These are phyloP conservation scores for Ustilago vetiveriae DNA, from an alignment of 1,284 basidiomycete species.

Conservation along the genomic window DNA sequence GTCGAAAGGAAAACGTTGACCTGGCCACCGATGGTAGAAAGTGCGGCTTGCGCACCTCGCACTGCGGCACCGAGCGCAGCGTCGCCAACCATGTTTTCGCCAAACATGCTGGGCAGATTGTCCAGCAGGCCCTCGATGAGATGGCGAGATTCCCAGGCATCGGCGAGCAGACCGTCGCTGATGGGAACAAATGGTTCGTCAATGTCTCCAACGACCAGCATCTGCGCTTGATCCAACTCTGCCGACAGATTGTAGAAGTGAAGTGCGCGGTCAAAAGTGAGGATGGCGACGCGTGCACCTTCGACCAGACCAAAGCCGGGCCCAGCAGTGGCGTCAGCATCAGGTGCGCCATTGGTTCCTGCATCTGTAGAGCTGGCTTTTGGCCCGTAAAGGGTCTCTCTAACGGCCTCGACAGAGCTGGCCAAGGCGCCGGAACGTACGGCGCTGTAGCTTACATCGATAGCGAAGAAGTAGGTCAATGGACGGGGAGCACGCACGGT, in stretches of 20 bases:
- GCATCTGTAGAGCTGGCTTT: conserved; percentile 30
- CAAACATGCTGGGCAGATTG: conserved; percentile 76
- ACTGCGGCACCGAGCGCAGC: conserved; percentile 84
- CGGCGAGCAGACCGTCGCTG: conserved; percentile 79
- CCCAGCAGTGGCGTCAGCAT: conserved; percentile 29
- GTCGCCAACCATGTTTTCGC: conserved; percentile 71
- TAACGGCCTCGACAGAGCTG: conserved; percentile 76
- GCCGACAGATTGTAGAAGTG: conserved; percentile 93
- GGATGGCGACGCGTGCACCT: conserved; percentile 72
- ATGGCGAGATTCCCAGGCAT: conserved; percentile 76
- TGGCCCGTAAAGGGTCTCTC: conserved; percentile 74
- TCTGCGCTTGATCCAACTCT: conserved; percentile 72
- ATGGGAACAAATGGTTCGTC: conserved; percentile 90
- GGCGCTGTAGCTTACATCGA: conserved; percentile 84
- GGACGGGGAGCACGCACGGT: conserved; percentile 69
- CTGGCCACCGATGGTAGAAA: conserved; percentile 86
- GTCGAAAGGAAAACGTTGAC: conserved; percentile 82
- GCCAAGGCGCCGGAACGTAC: conserved; percentile 79
- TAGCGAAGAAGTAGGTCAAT: conserved; percentile 83
- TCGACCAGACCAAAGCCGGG: conserved; percentile 64
- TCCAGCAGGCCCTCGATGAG: conserved; percentile 76
- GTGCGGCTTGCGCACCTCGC: conserved; percentile 71
- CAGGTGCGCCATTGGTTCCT: conserved; percentile 39
- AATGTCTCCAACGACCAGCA: conserved; percentile 87
- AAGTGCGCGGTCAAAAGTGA: conserved; percentile 84